Evolutionary conservation across 129 eudicot genomes (phyloP), one percentile per base, ranked within the genome.

Genomic region (Mikania micrantha): DNA sequence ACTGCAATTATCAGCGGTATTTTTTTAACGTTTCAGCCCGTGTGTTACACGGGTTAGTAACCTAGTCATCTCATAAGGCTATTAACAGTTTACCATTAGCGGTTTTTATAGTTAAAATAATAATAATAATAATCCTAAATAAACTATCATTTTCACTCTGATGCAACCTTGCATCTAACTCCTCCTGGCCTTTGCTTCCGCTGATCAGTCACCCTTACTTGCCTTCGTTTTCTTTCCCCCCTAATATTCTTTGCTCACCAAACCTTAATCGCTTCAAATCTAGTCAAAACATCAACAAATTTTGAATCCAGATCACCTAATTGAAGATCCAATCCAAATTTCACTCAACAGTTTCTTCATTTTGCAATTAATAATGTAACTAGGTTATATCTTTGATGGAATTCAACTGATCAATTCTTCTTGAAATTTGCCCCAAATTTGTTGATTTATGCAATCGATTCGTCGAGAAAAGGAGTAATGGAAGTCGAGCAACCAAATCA

Each of bases 401-500:
- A 41, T 66, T 41, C 65, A 35, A 16, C 25, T 68, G 69, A 48
- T 32, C 53, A 17, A 17, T n/a, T 47, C 13, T 15, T 66, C 50
- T 42, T 74, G 29, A 66, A 62, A 1, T 45, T 35, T 12, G 7
- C 61, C 64, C 9, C 29, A 32, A 54, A 28, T 54, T 42, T 21
- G 57, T 53, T 54, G 66, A 24, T 77, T 52, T 7, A 11, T 9
- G 6, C 24, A 53, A 3, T 20, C 20, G 38, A n/a, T n/a, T 7
- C 4, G 0, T 38, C 40, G 29, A 44, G 42, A 56, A 61, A 45
- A 7, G 9, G 63, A 49, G 57, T 28, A 17, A 76, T 78, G 89
- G 89, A 81, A 50, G 36, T 70, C 29, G 96, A 80, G 31, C 82
- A 74, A 42, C 28, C 73, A 41, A 74, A 76, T 45, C 77, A 71